Percentiles rank a stretch among this genome's conserved stretches.
phyloP scores from a whole-genome alignment of 805 yeast genomes.

The Citeromyces matritensis region DNA sequence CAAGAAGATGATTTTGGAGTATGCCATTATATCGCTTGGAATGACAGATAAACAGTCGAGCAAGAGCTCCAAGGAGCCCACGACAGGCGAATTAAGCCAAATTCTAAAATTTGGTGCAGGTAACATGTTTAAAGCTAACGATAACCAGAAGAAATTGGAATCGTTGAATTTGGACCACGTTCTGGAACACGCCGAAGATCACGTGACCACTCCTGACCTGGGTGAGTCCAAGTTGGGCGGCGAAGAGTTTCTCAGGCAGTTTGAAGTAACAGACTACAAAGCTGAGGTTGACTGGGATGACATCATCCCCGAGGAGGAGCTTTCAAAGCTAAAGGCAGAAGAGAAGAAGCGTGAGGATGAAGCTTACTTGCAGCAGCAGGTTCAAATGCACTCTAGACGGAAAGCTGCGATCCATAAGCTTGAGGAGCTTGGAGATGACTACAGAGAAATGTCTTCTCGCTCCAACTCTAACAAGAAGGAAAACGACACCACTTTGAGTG shows the following conservation, averaged over 20 bases:
- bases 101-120: constrained; percentile 97
- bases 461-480: constrained; percentile 18
- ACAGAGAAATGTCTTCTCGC: constrained; percentile 22
- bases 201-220: constrained; percentile 85
- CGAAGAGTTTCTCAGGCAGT: constrained; percentile 92
- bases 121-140: constrained; percentile 91
- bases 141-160: constrained; percentile 91
- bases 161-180: constrained; percentile 93
- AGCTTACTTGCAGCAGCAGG: constrained; percentile 74
- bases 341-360: constrained; percentile 82
- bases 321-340: constrained; percentile 77
- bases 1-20: constrained; percentile 94
- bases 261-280: constrained; percentile 96
- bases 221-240: constrained; percentile 98
- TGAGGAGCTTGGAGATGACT: constrained; percentile 15
- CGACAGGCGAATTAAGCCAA: constrained; percentile 74
- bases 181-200: constrained; percentile 93
- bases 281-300: constrained; percentile 99
- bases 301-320: constrained; percentile 90
- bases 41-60: constrained; percentile 60
- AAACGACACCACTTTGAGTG: constrained; percentile 40
- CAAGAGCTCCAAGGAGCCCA: constrained; percentile 55
- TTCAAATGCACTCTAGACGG: constrained; percentile 74
- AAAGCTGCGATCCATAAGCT: constrained; percentile 57
- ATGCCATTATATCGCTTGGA: constrained; percentile 93